Base-by-base conservation (phyloP, 768 basidiomycete genomes). In the Kwoniella mangroviensis region DNA sequence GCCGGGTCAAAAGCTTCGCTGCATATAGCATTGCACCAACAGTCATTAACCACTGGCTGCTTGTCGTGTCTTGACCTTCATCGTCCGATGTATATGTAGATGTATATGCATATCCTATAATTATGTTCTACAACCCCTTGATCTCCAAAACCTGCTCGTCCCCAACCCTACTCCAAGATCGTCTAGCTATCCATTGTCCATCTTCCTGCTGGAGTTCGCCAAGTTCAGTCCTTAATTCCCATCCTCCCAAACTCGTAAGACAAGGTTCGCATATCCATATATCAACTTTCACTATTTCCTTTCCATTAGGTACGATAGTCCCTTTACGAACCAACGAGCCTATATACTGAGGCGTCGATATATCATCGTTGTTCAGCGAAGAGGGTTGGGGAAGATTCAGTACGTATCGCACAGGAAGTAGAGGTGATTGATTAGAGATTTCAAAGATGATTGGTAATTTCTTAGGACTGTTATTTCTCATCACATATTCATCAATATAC, bases 401-500 rank as follows among this genome's bases (percentile, higher is more conserved):
- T 49, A 87, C 84, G 74, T 88, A 92, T 54, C 87, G 86, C n/a
- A 85, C 85, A 19, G 87, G 81, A 62, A 89, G 86, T 0, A 89
- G 88, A 51, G 88, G 83, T 0, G 94, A 96, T 72, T 89, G 86
- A 78, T 95, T 96, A 34, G 88, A 87, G 34, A 96, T 70, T 17
- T 83, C 83, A 71, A 94, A 87, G 7, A 84, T 78, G 15, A 91
- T 84, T 9, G 60, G 61, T 1, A 70, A n/a, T 43, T 19, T 42
- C 9, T 21, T 54, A 9, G 67, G 21, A 42, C 67, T 68, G 22
- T 51, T 24, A 21, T 61, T 60, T 66, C 63, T 73, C 43, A 26
- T 62, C n/a, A 34, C 4, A 4, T 34, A 34, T 34, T 4, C 34
- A 34, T 34, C 34, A 34, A 34, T 34, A 34, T 34, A 34, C 34